These are phyloP conservation scores for Russula vinacea DNA, from an alignment of 768 basidiomycete genomes.

Conservation along the genomic window DNA sequence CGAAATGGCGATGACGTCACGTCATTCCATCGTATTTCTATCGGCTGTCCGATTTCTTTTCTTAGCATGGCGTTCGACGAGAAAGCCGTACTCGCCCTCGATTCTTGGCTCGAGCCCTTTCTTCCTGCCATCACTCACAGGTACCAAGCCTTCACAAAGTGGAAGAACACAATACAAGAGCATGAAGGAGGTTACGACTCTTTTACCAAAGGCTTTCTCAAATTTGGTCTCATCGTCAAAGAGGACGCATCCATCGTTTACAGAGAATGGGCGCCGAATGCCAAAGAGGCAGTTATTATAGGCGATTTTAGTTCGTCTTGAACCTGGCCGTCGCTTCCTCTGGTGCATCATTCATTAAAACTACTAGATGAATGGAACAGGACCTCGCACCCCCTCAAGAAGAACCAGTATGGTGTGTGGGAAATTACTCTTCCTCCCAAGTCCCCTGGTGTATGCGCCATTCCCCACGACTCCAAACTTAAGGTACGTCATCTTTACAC, in stretches of 20 bases:
- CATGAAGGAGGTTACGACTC: slow-evolving; percentile 80
- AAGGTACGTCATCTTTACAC: slow-evolving; percentile 49
- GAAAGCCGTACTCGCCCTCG: slow-evolving; percentile 57
- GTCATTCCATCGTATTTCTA: not conserved
- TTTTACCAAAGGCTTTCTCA: slow-evolving; percentile 79
- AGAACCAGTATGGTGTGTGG: slow-evolving; percentile 85
- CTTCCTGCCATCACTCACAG: slow-evolving; percentile 65
- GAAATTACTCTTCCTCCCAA: slow-evolving; percentile 73
- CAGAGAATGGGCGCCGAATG: slow-evolving; percentile 96
- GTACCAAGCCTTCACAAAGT: slow-evolving; percentile 63
- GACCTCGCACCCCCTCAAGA: slow-evolving; percentile 79
- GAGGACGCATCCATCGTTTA: slow-evolving; percentile 70
- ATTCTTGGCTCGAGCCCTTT: slow-evolving; percentile 73
- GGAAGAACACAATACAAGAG: slow-evolving; percentile 71
- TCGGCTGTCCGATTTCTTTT: not conserved
- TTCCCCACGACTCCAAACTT: slow-evolving; percentile 92
- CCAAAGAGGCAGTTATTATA: slow-evolving; percentile 73
- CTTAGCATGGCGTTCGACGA: slow-evolving; percentile 46
- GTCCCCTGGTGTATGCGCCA: slow-evolving; percentile 67
- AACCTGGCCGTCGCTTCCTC: slow-evolving; percentile 1
- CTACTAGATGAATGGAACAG: slow-evolving; percentile 82
- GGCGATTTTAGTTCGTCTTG: slow-evolving; percentile 90
- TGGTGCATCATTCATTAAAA: slow-evolving; percentile 9
- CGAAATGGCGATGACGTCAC: slow-evolving; percentile 24
- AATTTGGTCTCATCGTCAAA: slow-evolving; percentile 73